Percentiles rank a stretch among this genome's conserved stretches.
Conservation (phyloP, 2,329 filamentous ascomycete species). For the Aspergillaceae sp. region DNA sequence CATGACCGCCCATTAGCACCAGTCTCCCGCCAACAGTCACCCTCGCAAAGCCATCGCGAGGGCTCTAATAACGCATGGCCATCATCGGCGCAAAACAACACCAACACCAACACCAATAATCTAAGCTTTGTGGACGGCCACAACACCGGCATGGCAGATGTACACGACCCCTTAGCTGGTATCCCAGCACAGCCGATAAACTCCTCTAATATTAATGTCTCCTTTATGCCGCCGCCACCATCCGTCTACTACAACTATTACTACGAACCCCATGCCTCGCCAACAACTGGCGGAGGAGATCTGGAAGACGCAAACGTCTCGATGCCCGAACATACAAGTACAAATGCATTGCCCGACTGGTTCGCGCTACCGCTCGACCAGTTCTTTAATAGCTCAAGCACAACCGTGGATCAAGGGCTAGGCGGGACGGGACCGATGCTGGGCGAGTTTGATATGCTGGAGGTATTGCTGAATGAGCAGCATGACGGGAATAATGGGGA, state of each 20-base stretch:
- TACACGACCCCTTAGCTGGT: slow-evolving; percentile 34
- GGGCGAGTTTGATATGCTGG: slow-evolving; percentile 45
- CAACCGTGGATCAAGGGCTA: slow-evolving; percentile 43
- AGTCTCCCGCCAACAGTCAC: slow-evolving; percentile 29
- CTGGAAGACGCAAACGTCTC: slow-evolving; percentile 22
- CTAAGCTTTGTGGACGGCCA: slow-evolving; percentile 22
- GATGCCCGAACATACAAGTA: slow-evolving; percentile 18
- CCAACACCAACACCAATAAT: slow-evolving; percentile 10
- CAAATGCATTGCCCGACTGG: slow-evolving; percentile 45
- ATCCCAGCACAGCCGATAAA: slow-evolving; percentile 39
- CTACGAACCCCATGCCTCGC: slow-evolving; percentile 30
- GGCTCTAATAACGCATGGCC: slow-evolving; percentile 18
- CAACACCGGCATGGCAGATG: slow-evolving; percentile 17
- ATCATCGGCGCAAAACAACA: slow-evolving; percentile 2
- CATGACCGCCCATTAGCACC: slow-evolving; percentile 27
- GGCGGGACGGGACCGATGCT: slow-evolving; percentile 56
- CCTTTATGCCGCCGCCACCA: slow-evolving; percentile 40
- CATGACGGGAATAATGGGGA: slow-evolving; percentile 24
- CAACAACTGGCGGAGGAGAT: slow-evolving; percentile 13
- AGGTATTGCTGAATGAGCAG: slow-evolving; percentile 38
- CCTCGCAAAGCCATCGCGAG: slow-evolving; percentile 19
- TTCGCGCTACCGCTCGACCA: slow-evolving; percentile 54
- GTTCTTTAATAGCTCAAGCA: slow-evolving; percentile 43
- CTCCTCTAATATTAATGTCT: slow-evolving; percentile 37
- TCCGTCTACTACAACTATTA: slow-evolving; percentile 37